Percentiles rank a stretch among this genome's conserved stretches.
phyloP scores from a whole-genome alignment of 1,139 yeast species.

The Schizosaccharomyces versatilis region DNA sequence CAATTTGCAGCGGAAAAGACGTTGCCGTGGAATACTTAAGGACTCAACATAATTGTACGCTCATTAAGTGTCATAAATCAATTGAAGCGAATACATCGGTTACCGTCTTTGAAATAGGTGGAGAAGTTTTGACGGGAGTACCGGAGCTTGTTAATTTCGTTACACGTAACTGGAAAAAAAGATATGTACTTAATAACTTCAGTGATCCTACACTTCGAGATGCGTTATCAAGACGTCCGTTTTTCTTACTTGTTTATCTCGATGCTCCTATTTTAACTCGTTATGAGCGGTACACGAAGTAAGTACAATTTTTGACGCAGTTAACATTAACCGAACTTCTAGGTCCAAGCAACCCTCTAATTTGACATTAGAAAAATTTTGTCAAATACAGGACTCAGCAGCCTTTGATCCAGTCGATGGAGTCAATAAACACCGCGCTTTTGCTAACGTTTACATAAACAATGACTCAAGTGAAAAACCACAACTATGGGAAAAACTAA shows the following conservation, averaged over 20 bases:
- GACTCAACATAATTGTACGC: background rate
- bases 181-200: conserved; percentile 40
- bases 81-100: background rate
- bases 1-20: conserved; percentile 1
- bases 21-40: background rate
- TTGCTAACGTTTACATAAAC: conserved; percentile 1
- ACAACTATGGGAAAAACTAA: conserved; percentile 22
- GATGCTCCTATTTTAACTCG: conserved; percentile 52
- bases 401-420: background rate
- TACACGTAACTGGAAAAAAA: conserved; percentile 45
- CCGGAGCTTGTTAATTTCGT: conserved; percentile 36
- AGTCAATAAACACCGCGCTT: background rate
- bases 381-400: conserved; percentile 10
- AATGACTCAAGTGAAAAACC: background rate
- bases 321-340: background rate
- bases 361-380: background rate
- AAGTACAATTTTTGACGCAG: background rate
- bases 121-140: background rate
- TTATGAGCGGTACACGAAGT: conserved; percentile 25
- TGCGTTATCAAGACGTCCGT: conserved; percentile 49
- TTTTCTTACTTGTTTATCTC: conserved; percentile 56
- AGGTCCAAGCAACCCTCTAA: background rate
- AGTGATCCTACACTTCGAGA: conserved; percentile 26
- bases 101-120: background rate
- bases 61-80: background rate